phyloP scores from a whole-genome alignment of 768 basidiomycete genomes.

The Boletus coccyginus region DNA sequence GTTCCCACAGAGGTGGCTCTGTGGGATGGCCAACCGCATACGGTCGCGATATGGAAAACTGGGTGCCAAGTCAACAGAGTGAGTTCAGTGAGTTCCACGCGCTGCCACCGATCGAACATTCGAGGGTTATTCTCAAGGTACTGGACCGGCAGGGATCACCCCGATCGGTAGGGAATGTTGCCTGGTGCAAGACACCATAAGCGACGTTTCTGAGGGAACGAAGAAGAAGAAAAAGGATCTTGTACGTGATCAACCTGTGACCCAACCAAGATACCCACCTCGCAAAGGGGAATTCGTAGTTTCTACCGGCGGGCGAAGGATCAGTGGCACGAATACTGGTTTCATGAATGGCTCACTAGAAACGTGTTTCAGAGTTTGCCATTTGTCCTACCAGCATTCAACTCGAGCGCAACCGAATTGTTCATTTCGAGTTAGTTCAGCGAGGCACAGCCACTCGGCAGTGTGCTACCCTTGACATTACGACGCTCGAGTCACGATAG shows the following conservation, averaged over 20 bases:
- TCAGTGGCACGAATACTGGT: no score
- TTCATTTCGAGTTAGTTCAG: not conserved
- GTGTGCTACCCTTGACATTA: not conserved
- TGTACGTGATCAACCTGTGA: slow-evolving; percentile 3
- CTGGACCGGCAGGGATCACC: slow-evolving; percentile 10
- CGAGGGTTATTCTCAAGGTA: not conserved
- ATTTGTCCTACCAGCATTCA: not conserved
- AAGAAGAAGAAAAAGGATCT: not conserved
- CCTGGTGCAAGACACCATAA: not conserved
- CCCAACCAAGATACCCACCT: not conserved
- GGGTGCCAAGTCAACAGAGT: slow-evolving; percentile 17
- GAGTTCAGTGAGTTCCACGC: not conserved
- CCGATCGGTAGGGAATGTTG: not conserved
- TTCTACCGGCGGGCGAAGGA: not conserved
- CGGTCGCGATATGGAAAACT: not conserved
- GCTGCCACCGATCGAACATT: not conserved
- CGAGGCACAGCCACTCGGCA: slow-evolving; percentile 17
- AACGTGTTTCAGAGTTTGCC: slow-evolving; percentile 1
- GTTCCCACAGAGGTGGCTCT: slow-evolving; percentile 17
- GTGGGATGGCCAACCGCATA: slow-evolving; percentile 16
- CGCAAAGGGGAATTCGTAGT: not conserved
- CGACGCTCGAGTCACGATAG: not conserved
- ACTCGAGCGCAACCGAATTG: not conserved
- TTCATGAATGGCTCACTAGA: not conserved
- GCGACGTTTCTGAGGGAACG: not conserved